A percentile compares a stretch with the other conserved stretches of the same genome.
phyloP scores from a whole-genome alignment of 2,329 filamentous ascomycete genomes.

The Calycina marina region DNA sequence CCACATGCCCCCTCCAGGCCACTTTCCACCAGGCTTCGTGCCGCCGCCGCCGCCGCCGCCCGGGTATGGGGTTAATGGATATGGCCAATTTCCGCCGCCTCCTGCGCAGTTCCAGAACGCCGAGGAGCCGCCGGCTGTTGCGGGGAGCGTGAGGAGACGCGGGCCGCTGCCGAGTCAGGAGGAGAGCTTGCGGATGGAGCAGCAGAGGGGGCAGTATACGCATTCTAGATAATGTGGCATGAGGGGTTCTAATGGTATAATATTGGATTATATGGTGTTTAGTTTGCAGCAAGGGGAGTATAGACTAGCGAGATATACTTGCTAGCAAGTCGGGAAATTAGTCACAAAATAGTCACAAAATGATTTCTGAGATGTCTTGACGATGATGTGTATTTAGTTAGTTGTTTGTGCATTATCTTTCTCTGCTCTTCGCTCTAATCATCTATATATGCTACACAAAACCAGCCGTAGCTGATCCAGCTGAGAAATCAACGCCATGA shows the following conservation, averaged over 20 bases:
- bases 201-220: slow-evolving; percentile 49
- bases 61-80: slow-evolving; percentile 22
- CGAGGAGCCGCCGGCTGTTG: slow-evolving; percentile 20
- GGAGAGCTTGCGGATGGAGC: slow-evolving; percentile 67
- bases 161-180: slow-evolving; percentile 71
- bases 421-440: too few species aligned
- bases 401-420: too few species aligned
- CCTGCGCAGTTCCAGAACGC: slow-evolving; percentile 23
- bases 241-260: too few species aligned
- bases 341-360: too few species aligned
- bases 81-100: slow-evolving; percentile 23
- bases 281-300: too few species aligned
- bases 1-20: slow-evolving; percentile 41
- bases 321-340: too few species aligned
- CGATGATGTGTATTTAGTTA: too few species aligned
- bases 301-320: too few species aligned
- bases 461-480: too few species aligned
- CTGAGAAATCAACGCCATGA: slow-evolving; percentile 7
- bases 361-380: too few species aligned
- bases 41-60: slow-evolving; percentile 29
- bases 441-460: too few species aligned
- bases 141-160: slow-evolving; percentile 36
- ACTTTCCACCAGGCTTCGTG: slow-evolving; percentile 13
- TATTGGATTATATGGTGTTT: too few species aligned
- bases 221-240: slow-evolving; percentile 25